phyloP scores from a whole-genome alignment of 306 rosid species.

The Cucurbita argyrosperma region DNA sequence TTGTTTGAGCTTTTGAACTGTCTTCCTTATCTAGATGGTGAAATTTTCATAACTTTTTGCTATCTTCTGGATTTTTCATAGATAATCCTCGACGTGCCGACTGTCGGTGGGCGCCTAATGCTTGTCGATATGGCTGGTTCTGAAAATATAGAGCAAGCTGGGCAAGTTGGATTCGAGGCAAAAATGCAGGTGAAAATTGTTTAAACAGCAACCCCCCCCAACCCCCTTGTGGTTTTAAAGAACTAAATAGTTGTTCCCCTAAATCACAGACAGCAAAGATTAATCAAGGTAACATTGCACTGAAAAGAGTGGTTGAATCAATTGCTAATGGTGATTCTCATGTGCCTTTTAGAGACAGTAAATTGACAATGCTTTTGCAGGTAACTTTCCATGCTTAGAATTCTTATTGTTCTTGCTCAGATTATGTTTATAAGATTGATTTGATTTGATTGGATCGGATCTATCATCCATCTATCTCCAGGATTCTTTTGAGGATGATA shows the following conservation, averaged over 20 bases:
- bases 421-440: constrained; percentile 5
- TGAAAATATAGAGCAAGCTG: constrained; percentile 97
- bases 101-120: constrained; percentile 89
- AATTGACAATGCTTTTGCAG: constrained; percentile 99
- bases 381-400: constrained; percentile 6
- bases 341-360: constrained; percentile 97
- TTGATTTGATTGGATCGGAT: not conserved
- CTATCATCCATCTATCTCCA: constrained; percentile 15
- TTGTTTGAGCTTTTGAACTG: constrained; percentile 1
- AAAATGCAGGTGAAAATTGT: constrained; percentile 76
- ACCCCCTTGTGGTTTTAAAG: not conserved
- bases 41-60: constrained; percentile 1
- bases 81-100: constrained; percentile 94
- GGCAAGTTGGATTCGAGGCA: constrained; percentile 93
- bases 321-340: constrained; percentile 98
- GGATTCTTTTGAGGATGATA: constrained; percentile 98
- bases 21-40: not conserved
- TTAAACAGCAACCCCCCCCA: not conserved
- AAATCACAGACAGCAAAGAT: constrained; percentile 71
- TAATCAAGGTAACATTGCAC: constrained; percentile 87
- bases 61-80: constrained; percentile 5
- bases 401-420: constrained; percentile 4
- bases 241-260: not conserved
- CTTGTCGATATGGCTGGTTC: constrained; percentile 99
- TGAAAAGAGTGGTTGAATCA: constrained; percentile 96